phyloP scores from a whole-genome alignment of 169 alveolate genomes.

The Eimeria necatrix region DNA sequence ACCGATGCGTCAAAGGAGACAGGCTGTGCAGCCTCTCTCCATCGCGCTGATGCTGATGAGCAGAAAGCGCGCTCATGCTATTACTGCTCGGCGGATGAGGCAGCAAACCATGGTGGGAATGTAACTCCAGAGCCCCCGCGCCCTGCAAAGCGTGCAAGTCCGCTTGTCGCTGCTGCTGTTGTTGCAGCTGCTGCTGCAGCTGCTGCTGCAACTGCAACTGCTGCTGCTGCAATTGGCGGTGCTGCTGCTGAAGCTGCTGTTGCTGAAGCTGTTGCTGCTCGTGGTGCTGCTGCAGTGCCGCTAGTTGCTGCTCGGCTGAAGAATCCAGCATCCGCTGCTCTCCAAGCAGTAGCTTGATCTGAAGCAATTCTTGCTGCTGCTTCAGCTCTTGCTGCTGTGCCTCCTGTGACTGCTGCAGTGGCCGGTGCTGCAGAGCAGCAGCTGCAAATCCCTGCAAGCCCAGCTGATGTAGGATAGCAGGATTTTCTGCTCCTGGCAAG shows the following conservation, averaged over 20 bases:
- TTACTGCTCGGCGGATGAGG: constrained; percentile 13
- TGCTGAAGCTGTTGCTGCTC: constrained; percentile 42
- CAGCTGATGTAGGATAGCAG: constrained; percentile 37
- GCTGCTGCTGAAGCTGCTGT: constrained; percentile 71
- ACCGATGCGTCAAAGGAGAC: constrained; percentile 46
- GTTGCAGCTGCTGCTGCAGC: constrained; percentile 46
- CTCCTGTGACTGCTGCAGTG: constrained; percentile 64
- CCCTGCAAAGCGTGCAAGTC: constrained; percentile 64
- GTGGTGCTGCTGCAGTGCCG: constrained; percentile 50
- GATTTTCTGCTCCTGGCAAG: neutral
- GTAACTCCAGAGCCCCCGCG: constrained; percentile 47
- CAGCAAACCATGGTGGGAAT: constrained; percentile 31
- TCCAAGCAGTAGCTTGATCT: constrained; percentile 69
- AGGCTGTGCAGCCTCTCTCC: constrained; percentile 22
- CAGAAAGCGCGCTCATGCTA: neutral
- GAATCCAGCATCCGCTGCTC: constrained; percentile 67
- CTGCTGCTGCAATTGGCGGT: constrained; percentile 68
- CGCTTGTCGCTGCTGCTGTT: constrained; percentile 52
- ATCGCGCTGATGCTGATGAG: constrained; percentile 32
- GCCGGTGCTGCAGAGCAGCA: constrained; percentile 63
- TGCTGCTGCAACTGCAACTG: constrained; percentile 60
- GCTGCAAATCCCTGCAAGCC: constrained; percentile 66
- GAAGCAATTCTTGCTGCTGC: constrained; percentile 71
- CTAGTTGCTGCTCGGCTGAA: constrained; percentile 65
- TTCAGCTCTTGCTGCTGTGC: constrained; percentile 67